Conservation (phyloP, 2,329 filamentous ascomycete genomes). For the Fusarium marasasianum region DNA sequence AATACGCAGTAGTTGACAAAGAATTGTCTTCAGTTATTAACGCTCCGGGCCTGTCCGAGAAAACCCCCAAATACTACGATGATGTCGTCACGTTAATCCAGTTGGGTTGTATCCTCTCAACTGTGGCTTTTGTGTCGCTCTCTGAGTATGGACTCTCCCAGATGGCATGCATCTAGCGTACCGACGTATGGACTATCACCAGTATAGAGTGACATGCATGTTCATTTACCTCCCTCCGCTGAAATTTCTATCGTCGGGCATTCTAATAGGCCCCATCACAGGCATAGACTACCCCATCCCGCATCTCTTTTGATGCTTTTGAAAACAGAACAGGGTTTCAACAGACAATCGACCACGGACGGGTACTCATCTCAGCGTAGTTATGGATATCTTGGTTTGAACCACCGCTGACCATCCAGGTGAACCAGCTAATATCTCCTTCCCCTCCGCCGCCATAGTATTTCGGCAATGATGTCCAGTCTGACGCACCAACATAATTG, state of each 20-base stretch:
- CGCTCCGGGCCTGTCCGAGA: conserved; percentile 15
- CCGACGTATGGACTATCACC: neutral
- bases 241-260: conserved; percentile 23
- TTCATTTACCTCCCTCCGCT: conserved; percentile 14
- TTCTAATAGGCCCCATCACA: conserved; percentile 11
- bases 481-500: neutral
- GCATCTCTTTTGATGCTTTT: neutral
- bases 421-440: neutral
- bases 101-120: neutral
- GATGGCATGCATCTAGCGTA: neutral
- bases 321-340: neutral
- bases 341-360: neutral
- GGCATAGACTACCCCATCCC: conserved; percentile 32
- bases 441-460: conserved; percentile 1
- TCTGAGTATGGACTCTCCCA: neutral
- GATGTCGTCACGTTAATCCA: neutral
- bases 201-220: conserved; percentile 15
- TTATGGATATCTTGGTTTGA: neutral
- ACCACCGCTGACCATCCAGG: neutral
- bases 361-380: neutral
- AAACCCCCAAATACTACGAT: neutral
- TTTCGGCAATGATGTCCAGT: conserved; percentile 7
- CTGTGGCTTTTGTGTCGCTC: conserved; percentile 7
- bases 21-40: conserved; percentile 18
- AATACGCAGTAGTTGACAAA: neutral